Conservation (phyloP, 495 filamentous ascomycete species). For the Penicillium samsonianum region DNA sequence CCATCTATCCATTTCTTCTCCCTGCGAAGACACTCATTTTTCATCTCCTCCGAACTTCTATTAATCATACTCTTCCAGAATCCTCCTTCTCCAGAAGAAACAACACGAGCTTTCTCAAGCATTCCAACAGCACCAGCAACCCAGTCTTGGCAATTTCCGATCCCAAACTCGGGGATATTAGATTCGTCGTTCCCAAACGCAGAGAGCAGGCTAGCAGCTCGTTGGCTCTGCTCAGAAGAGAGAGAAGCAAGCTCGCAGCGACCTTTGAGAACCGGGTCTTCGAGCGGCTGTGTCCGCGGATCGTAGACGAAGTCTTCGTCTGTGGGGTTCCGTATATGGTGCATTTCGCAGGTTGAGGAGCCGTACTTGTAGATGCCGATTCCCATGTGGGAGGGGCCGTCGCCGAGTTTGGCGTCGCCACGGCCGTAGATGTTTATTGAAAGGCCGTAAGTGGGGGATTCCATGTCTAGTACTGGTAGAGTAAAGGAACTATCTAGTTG, state of each 20-base stretch:
- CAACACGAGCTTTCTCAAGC: background rate
- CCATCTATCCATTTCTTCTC: constrained; percentile 1
- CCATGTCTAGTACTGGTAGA: background rate
- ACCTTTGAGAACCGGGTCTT: background rate
- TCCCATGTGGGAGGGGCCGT: background rate
- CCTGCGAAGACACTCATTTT: background rate
- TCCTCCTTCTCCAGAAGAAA: background rate
- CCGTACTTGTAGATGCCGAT: background rate
- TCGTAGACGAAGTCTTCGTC: background rate
- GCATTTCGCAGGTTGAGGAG: background rate
- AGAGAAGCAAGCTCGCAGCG: background rate
- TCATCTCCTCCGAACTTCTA: background rate
- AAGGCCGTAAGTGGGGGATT: background rate
- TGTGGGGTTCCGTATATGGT: background rate
- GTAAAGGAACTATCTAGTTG: background rate
- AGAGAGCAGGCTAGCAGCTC: background rate
- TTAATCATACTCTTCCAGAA: constrained; percentile 6
- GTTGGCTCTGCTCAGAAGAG: background rate
- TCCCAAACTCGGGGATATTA: background rate
- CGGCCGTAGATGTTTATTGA: background rate
- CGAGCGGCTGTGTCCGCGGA: background rate
- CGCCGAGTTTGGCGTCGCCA: background rate
- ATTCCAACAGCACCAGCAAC: background rate
- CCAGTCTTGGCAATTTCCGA: constrained; percentile 3
- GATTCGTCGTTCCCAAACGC: constrained; percentile 1